phyloP scores from a whole-genome alignment of 2,329 filamentous ascomycete genomes.

The Aspergillus pseudoterreus region DNA sequence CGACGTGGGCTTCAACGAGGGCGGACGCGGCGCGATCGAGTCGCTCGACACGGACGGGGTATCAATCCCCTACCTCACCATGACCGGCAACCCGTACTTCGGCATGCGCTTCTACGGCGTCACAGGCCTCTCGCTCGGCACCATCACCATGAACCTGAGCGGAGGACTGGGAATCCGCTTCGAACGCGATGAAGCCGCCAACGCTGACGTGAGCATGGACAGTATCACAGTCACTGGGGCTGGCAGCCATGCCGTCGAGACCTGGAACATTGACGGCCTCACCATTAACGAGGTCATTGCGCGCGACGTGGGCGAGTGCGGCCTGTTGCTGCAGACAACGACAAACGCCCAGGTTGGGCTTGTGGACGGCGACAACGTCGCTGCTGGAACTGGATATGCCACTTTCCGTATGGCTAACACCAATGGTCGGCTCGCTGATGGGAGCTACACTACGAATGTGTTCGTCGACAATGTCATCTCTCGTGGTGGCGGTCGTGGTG shows the following conservation, averaged over 20 bases:
- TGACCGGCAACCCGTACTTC: conserved; percentile 10
- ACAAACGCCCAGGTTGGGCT: conserved; percentile 8
- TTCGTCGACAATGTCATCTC: conserved; percentile 8
- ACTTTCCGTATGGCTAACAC: conserved; percentile 10
- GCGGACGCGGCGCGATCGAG: conserved; percentile 8
- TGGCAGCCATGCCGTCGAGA: conserved; percentile 12
- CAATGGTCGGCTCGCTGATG: conserved; percentile 6
- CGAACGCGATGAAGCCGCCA: conserved; percentile 10
- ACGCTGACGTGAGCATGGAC: conserved; percentile 10
- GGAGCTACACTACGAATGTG: conserved; percentile 10
- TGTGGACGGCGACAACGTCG: conserved; percentile 10
- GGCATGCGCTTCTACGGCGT: conserved; percentile 10
- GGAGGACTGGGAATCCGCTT: conserved; percentile 11
- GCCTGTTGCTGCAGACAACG: conserved; percentile 6
- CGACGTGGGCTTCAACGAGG: conserved; percentile 3
- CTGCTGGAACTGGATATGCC: conserved; percentile 7
- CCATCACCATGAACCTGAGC: conserved; percentile 10
- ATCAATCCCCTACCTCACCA: conserved; percentile 8
- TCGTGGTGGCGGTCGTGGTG: conserved; percentile 8
- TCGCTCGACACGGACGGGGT: conserved; percentile 5
- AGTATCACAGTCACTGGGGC: conserved; percentile 6
- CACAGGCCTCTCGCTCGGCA: conserved; percentile 2
- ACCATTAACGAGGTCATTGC: conserved; percentile 10
- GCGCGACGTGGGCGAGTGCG: conserved; percentile 10
- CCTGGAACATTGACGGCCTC: conserved; percentile 12